Evolutionary conservation across 495 filamentous ascomycete genomes (phyloP).

Genomic region (Talaromyces stipitatus): DNA sequence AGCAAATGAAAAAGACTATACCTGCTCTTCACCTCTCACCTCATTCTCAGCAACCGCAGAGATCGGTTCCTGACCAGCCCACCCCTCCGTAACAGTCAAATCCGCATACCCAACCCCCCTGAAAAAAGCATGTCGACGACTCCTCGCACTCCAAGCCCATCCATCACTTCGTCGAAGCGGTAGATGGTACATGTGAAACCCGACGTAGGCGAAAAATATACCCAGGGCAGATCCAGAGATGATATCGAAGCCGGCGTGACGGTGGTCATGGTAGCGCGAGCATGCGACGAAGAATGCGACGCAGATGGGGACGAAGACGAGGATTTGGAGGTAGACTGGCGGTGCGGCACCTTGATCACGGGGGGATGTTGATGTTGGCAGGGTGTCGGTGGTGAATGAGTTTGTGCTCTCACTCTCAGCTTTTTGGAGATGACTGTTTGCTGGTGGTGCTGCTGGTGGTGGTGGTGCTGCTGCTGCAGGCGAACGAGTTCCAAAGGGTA

Average conservation of each 20-base stretch:
- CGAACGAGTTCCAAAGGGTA: slow-evolving; percentile 17
- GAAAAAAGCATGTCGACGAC: slow-evolving; percentile 42
- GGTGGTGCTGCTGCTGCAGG: slow-evolving; percentile 4
- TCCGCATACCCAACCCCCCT: slow-evolving; percentile 45
- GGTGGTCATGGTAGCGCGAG: slow-evolving; percentile 56
- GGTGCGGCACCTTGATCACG: slow-evolving; percentile 50
- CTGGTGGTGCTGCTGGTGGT: not conserved
- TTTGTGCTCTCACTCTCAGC: slow-evolving; percentile 14
- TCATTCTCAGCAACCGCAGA: not conserved
- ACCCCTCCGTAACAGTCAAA: slow-evolving; percentile 1
- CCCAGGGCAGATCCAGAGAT: slow-evolving; percentile 53
- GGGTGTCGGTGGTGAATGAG: slow-evolving; percentile 11
- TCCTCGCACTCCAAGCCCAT: slow-evolving; percentile 44
- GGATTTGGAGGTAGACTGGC: slow-evolving; percentile 48
- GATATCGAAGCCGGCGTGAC: slow-evolving; percentile 60
- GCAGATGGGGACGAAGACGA: slow-evolving; percentile 48
- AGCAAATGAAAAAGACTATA: not conserved
- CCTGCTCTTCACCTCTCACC: not conserved
- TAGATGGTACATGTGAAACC: slow-evolving; percentile 61
- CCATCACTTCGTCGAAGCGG: slow-evolving; percentile 54
- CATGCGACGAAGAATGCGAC: slow-evolving; percentile 53
- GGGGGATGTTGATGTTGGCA: slow-evolving; percentile 12
- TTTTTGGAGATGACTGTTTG: not conserved
- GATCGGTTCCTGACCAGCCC: not conserved
- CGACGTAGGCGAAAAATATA: slow-evolving; percentile 44